Base-by-base conservation (phyloP, 1,139 yeast species). In the Debaryomyces subglobosus region DNA sequence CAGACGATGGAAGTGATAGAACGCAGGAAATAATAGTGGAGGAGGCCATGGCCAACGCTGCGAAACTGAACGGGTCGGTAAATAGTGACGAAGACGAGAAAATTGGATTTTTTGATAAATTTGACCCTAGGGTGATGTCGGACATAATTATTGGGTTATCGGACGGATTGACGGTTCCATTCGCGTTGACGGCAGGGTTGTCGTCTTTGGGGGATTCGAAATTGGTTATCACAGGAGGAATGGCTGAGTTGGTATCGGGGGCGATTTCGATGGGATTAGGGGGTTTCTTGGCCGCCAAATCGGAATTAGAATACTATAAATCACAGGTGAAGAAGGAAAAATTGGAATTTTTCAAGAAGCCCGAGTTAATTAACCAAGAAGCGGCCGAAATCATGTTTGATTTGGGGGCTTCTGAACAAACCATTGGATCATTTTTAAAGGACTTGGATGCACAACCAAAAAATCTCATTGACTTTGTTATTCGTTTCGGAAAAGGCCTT, bases 261-360 rank as follows among this genome's bases (percentile, higher is more conserved):
- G 89, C 94, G 39, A 86, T 87, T 38, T 86, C 92, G 21, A 87
- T 87, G 95, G 95, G 95, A 3, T 78, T 87, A 50, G 95, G 95
- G 51, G 95, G 95, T 15, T 87, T 78, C 63, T 72, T 87, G 53
- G 95, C 94, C 37, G 94, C 94, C 30, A 84, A 84, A 61, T 82
- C 88, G n/a, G 95, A 87, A 67, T 69, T 78, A 24, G 92, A 87
- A 62, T 87, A 84, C 64, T 86, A 85, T 65, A 72, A 74, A 49
- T 76, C 86, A 20, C 90, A 86, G 66, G 92, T 86, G 40, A 83
- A 81, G 60, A 77, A 80, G 62, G 94, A 87, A 65, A 86, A 86
- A 62, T 75, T 81, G 60, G 78, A 80, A 53, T 85, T 85, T 57
- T 86, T 84, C 68, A 81, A 81, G 56, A 84, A 81, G 54, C 84